phyloP scores from a whole-genome alignment of 495 filamentous ascomycete species.

The Podospora didyma region DNA sequence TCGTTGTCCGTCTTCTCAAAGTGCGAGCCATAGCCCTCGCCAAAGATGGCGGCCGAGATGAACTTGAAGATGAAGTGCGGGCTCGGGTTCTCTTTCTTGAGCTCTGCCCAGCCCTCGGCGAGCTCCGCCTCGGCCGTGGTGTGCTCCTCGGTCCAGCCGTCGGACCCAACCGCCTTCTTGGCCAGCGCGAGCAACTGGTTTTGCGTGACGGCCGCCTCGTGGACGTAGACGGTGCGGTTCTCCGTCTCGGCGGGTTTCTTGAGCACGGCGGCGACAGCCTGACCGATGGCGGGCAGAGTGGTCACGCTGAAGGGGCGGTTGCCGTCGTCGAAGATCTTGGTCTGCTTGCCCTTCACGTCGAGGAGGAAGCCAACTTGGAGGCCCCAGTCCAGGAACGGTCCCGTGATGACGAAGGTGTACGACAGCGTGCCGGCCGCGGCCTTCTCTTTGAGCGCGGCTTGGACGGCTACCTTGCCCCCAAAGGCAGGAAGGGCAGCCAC shows the following conservation, averaged over 20 bases:
- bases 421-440: constrained; percentile 30
- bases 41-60: not conserved
- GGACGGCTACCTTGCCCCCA: constrained; percentile 37
- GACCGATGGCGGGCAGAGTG: constrained; percentile 33
- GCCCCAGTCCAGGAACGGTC: constrained; percentile 39
- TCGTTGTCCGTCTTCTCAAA: constrained; percentile 7
- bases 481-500: constrained; percentile 36
- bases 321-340: constrained; percentile 45
- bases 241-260: constrained; percentile 43
- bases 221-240: constrained; percentile 42
- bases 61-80: not conserved
- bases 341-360: constrained; percentile 33
- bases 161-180: not conserved
- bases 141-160: constrained; percentile 5
- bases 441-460: constrained; percentile 34
- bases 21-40: constrained; percentile 4
- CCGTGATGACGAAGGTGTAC: constrained; percentile 42
- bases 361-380: constrained; percentile 29
- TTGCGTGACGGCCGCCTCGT: constrained; percentile 36
- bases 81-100: constrained; percentile 1
- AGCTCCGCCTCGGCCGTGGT: not conserved
- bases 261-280: constrained; percentile 40
- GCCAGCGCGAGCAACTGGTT: constrained; percentile 40
- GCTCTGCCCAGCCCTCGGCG: not conserved
- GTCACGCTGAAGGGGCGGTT: constrained; percentile 37